Percentiles rank a stretch among this genome's conserved stretches.
These are phyloP conservation scores for Kwoniella bestiolae DNA, from an alignment of 768 basidiomycete species.

Conservation along the genomic window DNA sequence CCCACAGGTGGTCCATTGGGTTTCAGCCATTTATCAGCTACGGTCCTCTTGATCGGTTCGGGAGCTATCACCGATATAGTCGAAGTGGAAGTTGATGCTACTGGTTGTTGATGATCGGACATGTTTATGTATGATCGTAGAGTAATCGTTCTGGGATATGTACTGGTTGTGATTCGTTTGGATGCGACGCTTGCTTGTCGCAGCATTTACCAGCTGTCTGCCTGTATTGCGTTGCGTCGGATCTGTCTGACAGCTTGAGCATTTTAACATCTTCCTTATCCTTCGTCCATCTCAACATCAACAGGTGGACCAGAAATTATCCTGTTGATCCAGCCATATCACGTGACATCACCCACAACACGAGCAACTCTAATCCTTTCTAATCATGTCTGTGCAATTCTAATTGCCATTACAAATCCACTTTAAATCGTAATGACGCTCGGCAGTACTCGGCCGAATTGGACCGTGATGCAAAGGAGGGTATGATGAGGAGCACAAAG, in stretches of 20 bases:
- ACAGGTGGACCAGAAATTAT: slow-evolving; percentile 23
- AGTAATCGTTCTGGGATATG: background rate
- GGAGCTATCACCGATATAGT: background rate
- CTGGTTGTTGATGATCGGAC: background rate
- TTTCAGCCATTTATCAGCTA: slow-evolving; percentile 50
- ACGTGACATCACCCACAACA: background rate
- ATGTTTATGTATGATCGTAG: background rate
- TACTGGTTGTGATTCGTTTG: background rate
- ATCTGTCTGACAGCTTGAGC: too few relatives aligned
- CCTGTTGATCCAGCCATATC: background rate
- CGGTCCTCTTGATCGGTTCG: slow-evolving; percentile 10
- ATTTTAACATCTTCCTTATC: background rate
- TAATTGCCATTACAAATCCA: slow-evolving; percentile 5
- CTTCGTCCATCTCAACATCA: background rate
- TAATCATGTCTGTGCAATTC: background rate
- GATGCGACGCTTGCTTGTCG: too few relatives aligned
- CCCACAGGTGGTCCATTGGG: slow-evolving; percentile 51
- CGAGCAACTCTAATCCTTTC: background rate
- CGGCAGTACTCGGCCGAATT: slow-evolving; percentile 30
- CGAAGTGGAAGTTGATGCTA: slow-evolving; percentile 6
- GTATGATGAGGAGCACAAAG: slow-evolving; percentile 3
- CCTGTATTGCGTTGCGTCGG: too few relatives aligned
- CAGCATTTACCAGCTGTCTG: background rate
- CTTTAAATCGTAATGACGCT: background rate
- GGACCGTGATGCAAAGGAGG: background rate